phyloP scores from a whole-genome alignment of 2,329 filamentous ascomycete species.

The Nigrograna mackinnonii region DNA sequence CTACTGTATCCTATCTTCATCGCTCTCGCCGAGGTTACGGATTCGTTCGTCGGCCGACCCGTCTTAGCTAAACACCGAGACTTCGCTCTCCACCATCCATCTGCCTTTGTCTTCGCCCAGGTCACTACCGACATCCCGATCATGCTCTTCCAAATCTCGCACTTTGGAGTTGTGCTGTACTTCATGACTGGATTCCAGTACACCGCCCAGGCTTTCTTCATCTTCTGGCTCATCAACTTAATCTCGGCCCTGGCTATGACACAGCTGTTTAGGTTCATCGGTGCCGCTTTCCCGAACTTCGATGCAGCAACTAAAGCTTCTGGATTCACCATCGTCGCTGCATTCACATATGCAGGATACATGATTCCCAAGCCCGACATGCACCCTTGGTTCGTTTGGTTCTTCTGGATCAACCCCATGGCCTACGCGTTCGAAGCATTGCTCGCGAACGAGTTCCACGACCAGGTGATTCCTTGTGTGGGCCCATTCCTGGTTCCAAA shows the following conservation, averaged over 20 bases:
- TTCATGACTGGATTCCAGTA: slow-evolving; percentile 46
- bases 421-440: slow-evolving; percentile 77
- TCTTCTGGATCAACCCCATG: slow-evolving; percentile 78
- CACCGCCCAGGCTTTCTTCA: slow-evolving; percentile 43
- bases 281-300: slow-evolving; percentile 66
- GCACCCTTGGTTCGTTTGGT: slow-evolving; percentile 78
- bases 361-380: slow-evolving; percentile 59
- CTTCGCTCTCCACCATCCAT: slow-evolving; percentile 86
- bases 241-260: slow-evolving; percentile 34
- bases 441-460: slow-evolving; percentile 64
- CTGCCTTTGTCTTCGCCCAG: slow-evolving; percentile 57
- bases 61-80: slow-evolving; percentile 84
- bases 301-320: slow-evolving; percentile 52
- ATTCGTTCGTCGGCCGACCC: slow-evolving; percentile 62
- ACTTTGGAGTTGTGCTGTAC: slow-evolving; percentile 42
- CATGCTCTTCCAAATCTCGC: slow-evolving; percentile 41
- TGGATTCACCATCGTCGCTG: slow-evolving; percentile 55
- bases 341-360: slow-evolving; percentile 63
- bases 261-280: slow-evolving; percentile 38
- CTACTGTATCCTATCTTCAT: slow-evolving; percentile 64
- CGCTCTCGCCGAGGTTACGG: slow-evolving; percentile 64
- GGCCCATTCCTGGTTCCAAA: not conserved
- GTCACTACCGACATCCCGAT: slow-evolving; percentile 52
- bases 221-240: slow-evolving; percentile 42
- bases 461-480: not conserved